Base-by-base conservation (phyloP, 2,329 filamentous ascomycete species). In the Botryotinia calthae region DNA sequence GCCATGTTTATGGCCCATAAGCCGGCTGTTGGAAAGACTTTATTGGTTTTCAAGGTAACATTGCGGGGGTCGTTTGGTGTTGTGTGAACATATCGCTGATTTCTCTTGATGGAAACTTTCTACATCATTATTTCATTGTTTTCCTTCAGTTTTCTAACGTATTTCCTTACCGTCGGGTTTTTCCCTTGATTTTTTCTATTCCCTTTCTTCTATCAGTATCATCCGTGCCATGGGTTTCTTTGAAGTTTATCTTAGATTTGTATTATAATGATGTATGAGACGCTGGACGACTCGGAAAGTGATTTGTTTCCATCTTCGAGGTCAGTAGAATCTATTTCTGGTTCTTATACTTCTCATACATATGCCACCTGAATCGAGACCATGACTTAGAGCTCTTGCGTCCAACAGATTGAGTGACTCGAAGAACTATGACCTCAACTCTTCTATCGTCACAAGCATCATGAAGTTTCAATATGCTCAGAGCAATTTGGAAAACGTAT, bases 191-290 rank as follows among this genome's bases (percentile, higher is more conserved):
- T 77, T 74, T 75, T 73, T 68, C 51, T 78, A 70, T 76, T 74
- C 73, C 71, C 75, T 78, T 74, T 77, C 76, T 77, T 61, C 73
- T 73, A 74, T 76, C 73, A 44, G 70, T 71, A 73, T 71, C 63
- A 71, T 70, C 67, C 64, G 46, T 67, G 40, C 42, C 34, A 74
- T 76, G 75, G 56, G 59, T 44, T 74, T 74, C 34, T 71, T 58
- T 68, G 37, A 58, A 71, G 34, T 70, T 77, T 73, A 74, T 72
- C 72, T 61, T 76, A 67, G 73, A 61, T 66, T 77, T 76, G 73
- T 72, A 46, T 76, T 75, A 72, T 79, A 79, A 80, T 78, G 76
- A 80, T 81, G 79, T 77, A 75, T 77, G 77, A 76, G 79, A 79
- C 79, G 79, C 79, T 79, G 79, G 79, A 70, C 79, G 79, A 76